Evolutionary conservation across 306 rosid species (phyloP), one percentile per base, ranked within the genome.

Genomic region (Cucumis melo): DNA sequence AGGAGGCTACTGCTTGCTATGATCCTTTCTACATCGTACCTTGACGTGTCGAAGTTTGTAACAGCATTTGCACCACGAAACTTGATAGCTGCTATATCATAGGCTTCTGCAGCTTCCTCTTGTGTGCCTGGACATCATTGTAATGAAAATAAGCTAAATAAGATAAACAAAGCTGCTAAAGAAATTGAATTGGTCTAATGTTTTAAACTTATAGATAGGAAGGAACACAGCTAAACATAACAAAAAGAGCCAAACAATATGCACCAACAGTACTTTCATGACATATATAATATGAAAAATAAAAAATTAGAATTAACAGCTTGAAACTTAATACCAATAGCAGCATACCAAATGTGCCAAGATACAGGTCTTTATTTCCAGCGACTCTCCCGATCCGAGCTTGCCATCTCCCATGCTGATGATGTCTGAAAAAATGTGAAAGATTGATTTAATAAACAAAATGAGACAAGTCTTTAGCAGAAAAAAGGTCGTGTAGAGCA

Each of bases 61-160:
- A 95, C 97, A 0, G 99, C 99, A 75, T 90, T 92, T 15, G 73
- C 84, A 0, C 99, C 99, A 0, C 99, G 96, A 63, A 95, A 95
- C 80, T 95, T 95, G 41, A 95, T 90, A 12, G 99, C 99, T 8
- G 99, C 99, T 65, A 95, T 76, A 79, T 95, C 99, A 72, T 95
- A 95, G 13, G 99, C 99, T 79, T 92, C 98, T 0, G 99, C 99
- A 58, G 99, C 99, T 87, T 95, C 99, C 93, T 95, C 99, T 77
- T 95, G 99, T 9, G 99, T 95, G 80, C 98, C 99, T 95, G 82
- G 41, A 36, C 32, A 51, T 50, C 59, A 79, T 78, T 73, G 3
- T 24, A 14, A 21, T n/a, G 44, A 23, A 21, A 36, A 63, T 15
- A 5, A 46, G 48, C 50, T 38, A 54, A 73, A 12, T 50, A 17